Percentiles rank a stretch among this genome's conserved stretches.
phyloP scores from a whole-genome alignment of 257 asterid species.

The Gynochthodes officinalis region DNA sequence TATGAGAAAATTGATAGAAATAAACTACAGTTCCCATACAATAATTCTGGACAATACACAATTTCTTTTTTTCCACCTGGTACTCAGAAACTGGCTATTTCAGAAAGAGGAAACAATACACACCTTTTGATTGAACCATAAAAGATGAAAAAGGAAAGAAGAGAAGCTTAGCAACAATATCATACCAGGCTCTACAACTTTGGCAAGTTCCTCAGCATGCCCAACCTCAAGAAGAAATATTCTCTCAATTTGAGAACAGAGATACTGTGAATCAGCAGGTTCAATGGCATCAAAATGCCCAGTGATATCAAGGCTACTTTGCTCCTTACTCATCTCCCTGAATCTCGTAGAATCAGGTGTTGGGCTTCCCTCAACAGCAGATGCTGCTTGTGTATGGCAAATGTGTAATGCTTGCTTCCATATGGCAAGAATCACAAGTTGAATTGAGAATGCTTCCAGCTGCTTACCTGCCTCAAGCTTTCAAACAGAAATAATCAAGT shows the following conservation, averaged over 20 bases:
- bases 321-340: constrained; percentile 38
- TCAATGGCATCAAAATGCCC: constrained; percentile 38
- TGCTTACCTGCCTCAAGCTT: constrained; percentile 61
- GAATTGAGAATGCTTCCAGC: constrained; percentile 80
- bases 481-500: constrained; percentile 14
- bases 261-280: constrained; percentile 34
- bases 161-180: neutral
- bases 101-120: neutral
- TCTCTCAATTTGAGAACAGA: constrained; percentile 55
- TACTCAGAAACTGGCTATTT: too few relatives aligned
- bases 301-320: constrained; percentile 28
- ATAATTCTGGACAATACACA: too few relatives aligned
- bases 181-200: constrained; percentile 68
- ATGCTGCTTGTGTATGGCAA: constrained; percentile 76
- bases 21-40: neutral
- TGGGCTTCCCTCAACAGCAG: constrained; percentile 67
- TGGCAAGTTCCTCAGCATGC: constrained; percentile 78
- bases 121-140: neutral
- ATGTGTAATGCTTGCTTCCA: constrained; percentile 90
- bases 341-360: constrained; percentile 38
- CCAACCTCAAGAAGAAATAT: constrained; percentile 78
- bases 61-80: too few relatives aligned
- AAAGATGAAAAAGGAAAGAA: neutral
- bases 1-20: neutral
- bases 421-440: constrained; percentile 82